Evolutionary conservation across 208 protist genomes (phyloP), one percentile per base, ranked within the genome.

Genomic region (Acanthamoeba sp.): DNA sequence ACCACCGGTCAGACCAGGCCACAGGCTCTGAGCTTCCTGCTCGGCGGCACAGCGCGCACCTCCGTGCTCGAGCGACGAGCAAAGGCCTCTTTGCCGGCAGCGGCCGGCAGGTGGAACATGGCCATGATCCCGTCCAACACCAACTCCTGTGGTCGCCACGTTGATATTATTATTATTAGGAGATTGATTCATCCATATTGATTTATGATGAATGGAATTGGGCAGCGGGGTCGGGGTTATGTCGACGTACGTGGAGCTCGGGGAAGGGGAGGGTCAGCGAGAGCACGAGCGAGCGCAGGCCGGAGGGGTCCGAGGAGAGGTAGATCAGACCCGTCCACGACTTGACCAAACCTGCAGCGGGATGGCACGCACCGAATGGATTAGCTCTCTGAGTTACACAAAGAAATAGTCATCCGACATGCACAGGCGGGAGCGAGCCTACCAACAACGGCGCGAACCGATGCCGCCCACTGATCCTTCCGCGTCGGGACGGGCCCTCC

Each of bases 271-370:
- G 36, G 0, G 84, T 71, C 36, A 91, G 84, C n/a, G 84, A 36
- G 34, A 91, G 84, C 20, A 91, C 84, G 38, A 91, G 84, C 22
- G 52, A 71, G 24, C 57, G 50, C 57, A 91, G 42, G 50, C 84
- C 84, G 9, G 84, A 64, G 4, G 50, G 84, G 14, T 91, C 84
- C 3, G 52, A 71, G 7, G 84, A 64, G 20, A 91, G 50, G 38
- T 91, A 91, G 59, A 91, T 91, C 10, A 91, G 55, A 1, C 84
- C 84, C 38, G 84, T 91, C 84, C 84, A 91, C 22, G 57, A 73
- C 55, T 91, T 91, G 57, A 24, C 29, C 32, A 71, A 24, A 36
- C 50, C 59, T 91, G 36, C 6, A 48, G 6, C 3, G 10, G 6
- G 10, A 48, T 14, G 3, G 6, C 3, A 48, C 10, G 6, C 42